Percentiles rank a stretch among this genome's conserved stretches.
These are phyloP conservation scores for Rosa multiflora DNA, from an alignment of 306 rosid genomes.

Conservation along the genomic window DNA sequence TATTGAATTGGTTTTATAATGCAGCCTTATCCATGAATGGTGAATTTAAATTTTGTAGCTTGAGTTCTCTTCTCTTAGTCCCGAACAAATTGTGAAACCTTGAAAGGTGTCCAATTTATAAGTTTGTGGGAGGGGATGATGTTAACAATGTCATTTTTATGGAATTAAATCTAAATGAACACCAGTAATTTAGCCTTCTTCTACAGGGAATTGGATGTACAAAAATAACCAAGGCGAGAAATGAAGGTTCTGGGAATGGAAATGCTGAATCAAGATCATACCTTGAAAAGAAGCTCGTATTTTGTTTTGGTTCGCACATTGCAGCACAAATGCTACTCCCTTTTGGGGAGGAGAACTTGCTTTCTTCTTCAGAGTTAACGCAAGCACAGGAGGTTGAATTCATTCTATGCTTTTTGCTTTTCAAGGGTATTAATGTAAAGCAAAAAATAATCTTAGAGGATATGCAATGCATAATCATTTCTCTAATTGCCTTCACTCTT, in stretches of 20 bases:
- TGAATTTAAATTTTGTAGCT: background rate
- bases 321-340: slow-evolving; percentile 93
- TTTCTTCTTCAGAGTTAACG: slow-evolving; percentile 73
- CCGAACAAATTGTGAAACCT: slow-evolving; percentile 3
- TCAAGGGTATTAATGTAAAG: slow-evolving; percentile 24
- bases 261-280: slow-evolving; percentile 90
- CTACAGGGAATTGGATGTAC: slow-evolving; percentile 95
- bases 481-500: background rate
- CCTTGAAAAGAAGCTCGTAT: slow-evolving; percentile 92
- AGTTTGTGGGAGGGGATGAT: background rate
- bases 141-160: background rate
- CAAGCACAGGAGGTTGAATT: slow-evolving; percentile 90
- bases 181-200: slow-evolving; percentile 27
- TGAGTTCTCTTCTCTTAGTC: slow-evolving; percentile 11
- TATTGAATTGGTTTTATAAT: background rate
- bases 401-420: slow-evolving; percentile 21
- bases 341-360: slow-evolving; percentile 91
- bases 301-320: slow-evolving; percentile 91
- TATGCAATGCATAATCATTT: background rate
- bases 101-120: background rate
- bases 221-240: slow-evolving; percentile 73
- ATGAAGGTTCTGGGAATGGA: slow-evolving; percentile 61
- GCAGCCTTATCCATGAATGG: background rate
- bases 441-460: slow-evolving; percentile 10
- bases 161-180: slow-evolving; percentile 17